Conservation (phyloP, 768 basidiomycete species). For the Panellus pusillus region DNA sequence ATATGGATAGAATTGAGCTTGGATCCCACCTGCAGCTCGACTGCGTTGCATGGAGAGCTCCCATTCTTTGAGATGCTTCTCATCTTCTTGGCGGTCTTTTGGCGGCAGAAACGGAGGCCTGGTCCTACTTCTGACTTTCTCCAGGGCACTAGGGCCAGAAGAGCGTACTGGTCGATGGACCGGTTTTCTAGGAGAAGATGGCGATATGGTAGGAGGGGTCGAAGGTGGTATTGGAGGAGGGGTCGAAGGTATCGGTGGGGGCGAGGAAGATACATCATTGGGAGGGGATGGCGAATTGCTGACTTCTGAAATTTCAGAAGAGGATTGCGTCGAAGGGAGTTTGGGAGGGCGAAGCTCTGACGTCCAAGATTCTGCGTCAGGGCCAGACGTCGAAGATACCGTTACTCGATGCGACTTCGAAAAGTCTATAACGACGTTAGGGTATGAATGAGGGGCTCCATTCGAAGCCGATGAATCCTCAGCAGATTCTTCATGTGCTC, state of each 20-base stretch:
- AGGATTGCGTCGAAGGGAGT: constrained; percentile 11
- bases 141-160: constrained; percentile 66
- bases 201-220: constrained; percentile 2
- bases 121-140: constrained; percentile 82
- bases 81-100: constrained; percentile 73
- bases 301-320: constrained; percentile 21
- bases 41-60: constrained; percentile 52
- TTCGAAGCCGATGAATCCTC: constrained; percentile 21
- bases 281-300: constrained; percentile 15
- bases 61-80: constrained; percentile 84
- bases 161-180: constrained; percentile 51
- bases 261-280: constrained; percentile 19
- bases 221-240: constrained; percentile 28
- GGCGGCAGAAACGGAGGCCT: constrained; percentile 86
- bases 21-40: constrained; percentile 58
- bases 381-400: constrained; percentile 14
- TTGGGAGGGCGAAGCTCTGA: constrained; percentile 9
- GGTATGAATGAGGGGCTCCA: constrained; percentile 31
- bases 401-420: constrained; percentile 36
- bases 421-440: constrained; percentile 45
- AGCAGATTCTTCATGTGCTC: constrained; percentile 5
- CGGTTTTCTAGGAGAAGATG: constrained; percentile 28
- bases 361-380: constrained; percentile 6
- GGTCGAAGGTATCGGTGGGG: constrained; percentile 24
- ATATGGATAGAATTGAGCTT: too few species aligned